Evolutionary conservation across 257 asterid species (phyloP).

Genomic region (Solanum megistacrolobum): DNA sequence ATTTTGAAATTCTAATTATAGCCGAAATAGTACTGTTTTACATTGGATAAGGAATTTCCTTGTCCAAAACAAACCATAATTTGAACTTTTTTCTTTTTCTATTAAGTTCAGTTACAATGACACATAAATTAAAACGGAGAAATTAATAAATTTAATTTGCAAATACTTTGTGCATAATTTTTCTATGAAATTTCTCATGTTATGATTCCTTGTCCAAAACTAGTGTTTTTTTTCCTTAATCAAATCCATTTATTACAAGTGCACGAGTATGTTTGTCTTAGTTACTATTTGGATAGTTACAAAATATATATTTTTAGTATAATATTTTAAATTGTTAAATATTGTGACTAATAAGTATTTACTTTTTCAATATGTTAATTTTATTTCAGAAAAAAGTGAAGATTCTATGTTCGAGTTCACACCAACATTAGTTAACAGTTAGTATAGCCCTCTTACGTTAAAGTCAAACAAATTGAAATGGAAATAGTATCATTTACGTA

Average conservation of each 20-base stretch:
- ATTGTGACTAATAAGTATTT: not conserved
- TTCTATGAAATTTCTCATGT: not conserved
- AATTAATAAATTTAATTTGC: not conserved
- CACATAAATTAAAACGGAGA: not conserved
- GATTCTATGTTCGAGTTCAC: too few relatives aligned
- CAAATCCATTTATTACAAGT: not conserved
- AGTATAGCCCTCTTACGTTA: not conserved
- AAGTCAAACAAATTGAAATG: too few relatives aligned
- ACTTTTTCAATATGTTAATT: too few relatives aligned
- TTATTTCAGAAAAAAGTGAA: too few relatives aligned
- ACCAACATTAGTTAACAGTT: too few relatives aligned
- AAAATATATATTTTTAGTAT: too few relatives aligned
- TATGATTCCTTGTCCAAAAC: not conserved
- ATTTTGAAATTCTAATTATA: not conserved
- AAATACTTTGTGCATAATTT: not conserved
- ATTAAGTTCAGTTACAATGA: not conserved
- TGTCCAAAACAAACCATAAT: not conserved
- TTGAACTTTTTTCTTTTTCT: not conserved
- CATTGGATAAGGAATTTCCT: not conserved
- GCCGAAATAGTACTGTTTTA: not conserved
- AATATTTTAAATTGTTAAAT: not conserved
- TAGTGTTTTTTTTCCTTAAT: not conserved
- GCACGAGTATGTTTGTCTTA: not conserved
- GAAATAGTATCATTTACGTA: too few relatives aligned
- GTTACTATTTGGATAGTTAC: too few relatives aligned